Evolutionary conservation across 2,329 filamentous ascomycete species (phyloP).

Genomic region (Dactylellina haptotyla): DNA sequence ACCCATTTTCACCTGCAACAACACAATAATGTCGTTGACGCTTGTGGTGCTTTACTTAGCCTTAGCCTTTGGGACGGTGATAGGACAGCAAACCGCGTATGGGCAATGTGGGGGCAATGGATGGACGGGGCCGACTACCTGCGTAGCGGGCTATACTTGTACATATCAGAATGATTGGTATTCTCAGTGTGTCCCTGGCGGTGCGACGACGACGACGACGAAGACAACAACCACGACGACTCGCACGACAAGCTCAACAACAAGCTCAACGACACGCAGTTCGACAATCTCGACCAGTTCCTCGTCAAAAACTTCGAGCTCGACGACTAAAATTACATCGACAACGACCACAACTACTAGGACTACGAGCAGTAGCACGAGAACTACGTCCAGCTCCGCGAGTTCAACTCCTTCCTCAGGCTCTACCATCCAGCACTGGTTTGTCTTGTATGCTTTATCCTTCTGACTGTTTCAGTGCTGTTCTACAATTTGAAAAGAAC

Average conservation of each 20-base stretch:
- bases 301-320: neutral
- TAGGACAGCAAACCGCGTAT: conserved; percentile 35
- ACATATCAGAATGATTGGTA: conserved; percentile 52
- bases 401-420: conserved; percentile 12
- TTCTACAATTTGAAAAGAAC: neutral
- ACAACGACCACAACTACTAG: neutral
- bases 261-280: conserved; percentile 12
- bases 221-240: neutral
- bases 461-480: neutral
- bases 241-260: neutral
- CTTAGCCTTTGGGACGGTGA: neutral
- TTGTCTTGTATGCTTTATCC: conserved; percentile 27
- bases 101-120: conserved; percentile 52
- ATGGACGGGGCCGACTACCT: conserved; percentile 48
- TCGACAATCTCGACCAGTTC: neutral
- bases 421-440: conserved; percentile 30
- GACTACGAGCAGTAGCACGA: neutral
- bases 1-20: no score
- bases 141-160: conserved; percentile 38
- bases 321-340: neutral
- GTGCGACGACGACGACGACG: neutral
- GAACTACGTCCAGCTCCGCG: conserved; percentile 8
- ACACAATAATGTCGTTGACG: no score
- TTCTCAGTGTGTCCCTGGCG: conserved; percentile 30
- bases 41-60: neutral